Percentiles rank a stretch among this genome's conserved stretches.
Conservation (phyloP, 2,329 filamentous ascomycete species). For the Herpotrichia juniperi region DNA sequence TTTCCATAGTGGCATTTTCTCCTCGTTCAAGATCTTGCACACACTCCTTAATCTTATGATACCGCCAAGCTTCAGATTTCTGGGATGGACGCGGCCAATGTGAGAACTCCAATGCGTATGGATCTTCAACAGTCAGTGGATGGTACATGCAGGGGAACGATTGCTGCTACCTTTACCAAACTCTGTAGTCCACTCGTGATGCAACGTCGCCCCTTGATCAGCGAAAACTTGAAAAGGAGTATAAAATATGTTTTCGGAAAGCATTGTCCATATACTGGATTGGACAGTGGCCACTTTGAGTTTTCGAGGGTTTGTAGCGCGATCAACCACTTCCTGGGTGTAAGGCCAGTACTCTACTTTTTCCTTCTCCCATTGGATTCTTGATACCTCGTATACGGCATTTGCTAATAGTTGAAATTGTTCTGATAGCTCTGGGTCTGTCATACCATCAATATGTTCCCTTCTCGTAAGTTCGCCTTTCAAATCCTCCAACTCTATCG, state of each 20-base stretch:
- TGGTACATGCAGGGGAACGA: neutral
- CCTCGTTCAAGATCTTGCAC: constrained; percentile 4
- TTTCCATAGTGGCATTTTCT: neutral
- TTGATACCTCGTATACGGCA: constrained; percentile 15
- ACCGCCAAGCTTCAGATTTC: constrained; percentile 12
- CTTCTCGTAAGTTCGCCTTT: constrained; percentile 11
- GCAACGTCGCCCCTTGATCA: constrained; percentile 6
- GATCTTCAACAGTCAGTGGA: neutral
- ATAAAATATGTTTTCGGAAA: constrained; percentile 14
- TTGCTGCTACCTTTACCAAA: constrained; percentile 11
- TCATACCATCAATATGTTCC: constrained; percentile 22
- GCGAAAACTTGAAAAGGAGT: constrained; percentile 20
- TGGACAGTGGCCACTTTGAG: constrained; percentile 20
- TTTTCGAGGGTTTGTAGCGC: constrained; percentile 7
- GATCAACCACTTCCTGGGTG: constrained; percentile 7
- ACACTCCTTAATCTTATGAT: constrained; percentile 11
- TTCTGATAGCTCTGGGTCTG: constrained; percentile 11
- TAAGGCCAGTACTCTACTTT: constrained; percentile 13
- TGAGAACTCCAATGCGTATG: neutral
- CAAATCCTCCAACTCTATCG: constrained; percentile 6
- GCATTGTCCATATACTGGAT: constrained; percentile 15
- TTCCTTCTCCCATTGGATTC: constrained; percentile 16
- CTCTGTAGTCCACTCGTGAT: constrained; percentile 10
- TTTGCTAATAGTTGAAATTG: constrained; percentile 11
- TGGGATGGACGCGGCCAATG: constrained; percentile 13